Base-by-base conservation (phyloP, 2,329 filamentous ascomycete genomes). In the Ascomycota sp. region DNA sequence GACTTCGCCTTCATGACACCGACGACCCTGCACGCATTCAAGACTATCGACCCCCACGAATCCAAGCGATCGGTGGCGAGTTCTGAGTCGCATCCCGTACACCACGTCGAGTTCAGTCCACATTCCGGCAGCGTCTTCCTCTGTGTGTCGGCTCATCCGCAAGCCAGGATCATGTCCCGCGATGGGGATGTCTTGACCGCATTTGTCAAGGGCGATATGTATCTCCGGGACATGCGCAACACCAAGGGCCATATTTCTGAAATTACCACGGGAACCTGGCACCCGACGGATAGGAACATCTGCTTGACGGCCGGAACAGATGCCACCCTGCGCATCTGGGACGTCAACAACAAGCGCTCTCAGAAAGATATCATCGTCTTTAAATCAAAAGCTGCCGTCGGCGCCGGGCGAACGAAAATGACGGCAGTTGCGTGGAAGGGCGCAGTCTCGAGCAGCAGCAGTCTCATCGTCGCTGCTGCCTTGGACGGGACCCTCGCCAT, bases 141-240 rank as follows among this genome's bases (percentile, higher is more conserved):
- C 27, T 91, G 89, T 43, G 64, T 95, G 31, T 78, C 83, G 7
- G 83, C 86, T 6, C 80, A 86, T 29, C 76, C 86, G 2, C 86
- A 95, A 52, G 81, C 86, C 9, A 84, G 83, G 52, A 73, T 98
- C 21, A 65, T 95, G 51, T 80, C 72, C 44, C 73, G 89, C 46
- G 86, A 98, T 57, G 89, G 89, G 29, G 81, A 91, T 31, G 65
- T 78, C 7, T 46, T 91, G 33, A 76, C 76, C 1, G 83, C 93
- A 48, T 95, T 92, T 42, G 76, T 83, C 43, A 98, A 98, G 56
- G 89, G 89, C 31, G 89, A 98, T 51, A 95, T 95, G 84, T 98
- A 98, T 47, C 58, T 98, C 42, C 70, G 86, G 35, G 89, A 98
- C 52, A 91, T 95, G 77, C 72, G 93, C 55, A 84, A 95, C 51